These are phyloP conservation scores for Delonix regia DNA, from an alignment of 306 rosid species.

Conservation along the genomic window DNA sequence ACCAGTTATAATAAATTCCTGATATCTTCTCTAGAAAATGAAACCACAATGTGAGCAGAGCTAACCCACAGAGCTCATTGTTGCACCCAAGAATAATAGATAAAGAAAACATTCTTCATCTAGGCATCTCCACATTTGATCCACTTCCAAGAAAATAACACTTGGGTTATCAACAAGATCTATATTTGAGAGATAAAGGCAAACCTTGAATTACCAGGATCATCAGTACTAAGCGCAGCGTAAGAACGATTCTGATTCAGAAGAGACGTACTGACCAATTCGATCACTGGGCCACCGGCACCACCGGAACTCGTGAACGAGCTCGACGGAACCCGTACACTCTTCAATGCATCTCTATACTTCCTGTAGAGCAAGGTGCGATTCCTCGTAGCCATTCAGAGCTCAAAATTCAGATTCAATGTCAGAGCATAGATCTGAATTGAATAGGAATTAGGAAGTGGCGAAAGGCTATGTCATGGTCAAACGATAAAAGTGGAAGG, in stretches of 20 bases:
- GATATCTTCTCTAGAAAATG: background rate
- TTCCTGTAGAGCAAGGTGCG: constrained; percentile 65
- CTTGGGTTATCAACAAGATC: constrained; percentile 28
- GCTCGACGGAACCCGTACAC: constrained; percentile 71
- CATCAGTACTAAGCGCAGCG: constrained; percentile 91
- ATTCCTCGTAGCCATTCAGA: constrained; percentile 68
- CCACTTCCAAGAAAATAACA: constrained; percentile 12
- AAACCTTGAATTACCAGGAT: constrained; percentile 91
- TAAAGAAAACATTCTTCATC: background rate
- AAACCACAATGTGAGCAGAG: background rate
- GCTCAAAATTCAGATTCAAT: constrained; percentile 30
- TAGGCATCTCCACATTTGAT: constrained; percentile 19
- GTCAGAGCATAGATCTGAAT: constrained; percentile 23
- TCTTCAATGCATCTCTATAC: constrained; percentile 79
- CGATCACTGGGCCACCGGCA: constrained; percentile 77
- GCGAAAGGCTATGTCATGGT: constrained; percentile 24
- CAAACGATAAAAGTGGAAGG: constrained; percentile 14
- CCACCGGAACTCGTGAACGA: constrained; percentile 54
- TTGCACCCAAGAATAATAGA: background rate
- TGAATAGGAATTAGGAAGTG: background rate
- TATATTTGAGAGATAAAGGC: constrained; percentile 29
- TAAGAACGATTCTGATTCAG: constrained; percentile 79
- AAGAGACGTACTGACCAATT: constrained; percentile 83
- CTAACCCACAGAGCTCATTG: background rate
- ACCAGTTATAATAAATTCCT: background rate